phyloP scores from a whole-genome alignment of 148 eudicot genomes.

The Silene conica region DNA sequence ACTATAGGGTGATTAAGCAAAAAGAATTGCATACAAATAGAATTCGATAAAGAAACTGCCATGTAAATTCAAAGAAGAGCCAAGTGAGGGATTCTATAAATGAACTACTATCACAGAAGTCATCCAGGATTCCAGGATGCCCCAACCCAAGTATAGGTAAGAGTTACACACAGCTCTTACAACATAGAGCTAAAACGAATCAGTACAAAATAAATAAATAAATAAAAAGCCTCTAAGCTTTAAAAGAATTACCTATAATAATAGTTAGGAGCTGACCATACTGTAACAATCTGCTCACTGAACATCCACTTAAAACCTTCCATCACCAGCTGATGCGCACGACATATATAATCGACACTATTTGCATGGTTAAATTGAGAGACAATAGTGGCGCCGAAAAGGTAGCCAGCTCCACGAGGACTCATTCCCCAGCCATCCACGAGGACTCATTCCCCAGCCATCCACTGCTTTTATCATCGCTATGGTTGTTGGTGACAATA shows the following conservation, averaged over 20 bases:
- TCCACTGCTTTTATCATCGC: too few relatives aligned
- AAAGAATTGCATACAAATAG: not conserved
- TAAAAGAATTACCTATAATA: constrained; percentile 55
- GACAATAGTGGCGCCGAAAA: constrained; percentile 75
- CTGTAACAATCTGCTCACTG: constrained; percentile 81
- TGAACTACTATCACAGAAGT: not conserved
- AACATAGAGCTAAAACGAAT: not conserved
- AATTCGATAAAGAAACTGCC: not conserved
- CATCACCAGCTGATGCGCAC: constrained; percentile 96
- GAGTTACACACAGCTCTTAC: not conserved
- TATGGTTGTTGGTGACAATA: too few relatives aligned
- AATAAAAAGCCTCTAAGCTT: not conserved
- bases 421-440: constrained; percentile 92
- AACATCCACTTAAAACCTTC: constrained; percentile 98
- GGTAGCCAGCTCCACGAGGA: constrained; percentile 95
- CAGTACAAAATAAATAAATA: not conserved
- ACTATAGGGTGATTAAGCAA: constrained; percentile 4
- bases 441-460: too few relatives aligned
- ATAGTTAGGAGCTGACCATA: constrained; percentile 98
- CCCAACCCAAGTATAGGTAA: not conserved
- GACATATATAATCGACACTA: constrained; percentile 78
- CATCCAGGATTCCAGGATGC: not conserved
- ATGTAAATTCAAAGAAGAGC: not conserved
- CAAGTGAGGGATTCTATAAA: not conserved
- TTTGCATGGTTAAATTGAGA: constrained; percentile 69